Evolutionary conservation across 805 yeast species (phyloP).

Genomic region (Metschnikowia hibisci): DNA sequence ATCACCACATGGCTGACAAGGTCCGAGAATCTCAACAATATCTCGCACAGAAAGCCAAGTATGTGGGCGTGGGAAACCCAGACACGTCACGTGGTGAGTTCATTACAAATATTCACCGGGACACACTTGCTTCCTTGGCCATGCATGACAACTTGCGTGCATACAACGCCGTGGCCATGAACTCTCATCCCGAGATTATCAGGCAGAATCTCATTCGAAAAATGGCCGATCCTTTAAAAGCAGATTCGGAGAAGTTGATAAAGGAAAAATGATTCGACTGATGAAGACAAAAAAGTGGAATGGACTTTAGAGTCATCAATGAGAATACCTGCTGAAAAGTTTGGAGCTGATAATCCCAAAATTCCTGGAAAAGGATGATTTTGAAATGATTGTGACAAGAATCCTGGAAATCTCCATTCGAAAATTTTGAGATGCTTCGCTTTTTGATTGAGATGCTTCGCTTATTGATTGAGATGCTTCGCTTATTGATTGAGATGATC

Average conservation of each 20-base stretch:
- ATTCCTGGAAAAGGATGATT: too few species aligned
- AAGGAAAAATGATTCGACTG: too few species aligned
- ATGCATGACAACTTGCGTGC: slow-evolving; percentile 54
- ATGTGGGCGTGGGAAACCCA: slow-evolving; percentile 73
- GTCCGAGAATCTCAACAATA: slow-evolving; percentile 55
- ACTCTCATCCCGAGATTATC: slow-evolving; percentile 32
- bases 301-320: too few species aligned
- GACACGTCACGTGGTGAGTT: slow-evolving; percentile 70
- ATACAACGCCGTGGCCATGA: slow-evolving; percentile 51
- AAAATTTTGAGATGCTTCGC: too few species aligned
- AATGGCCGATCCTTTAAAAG: slow-evolving; percentile 26
- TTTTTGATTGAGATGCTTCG: too few species aligned
- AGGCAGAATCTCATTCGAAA: slow-evolving; percentile 32
- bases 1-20: slow-evolving; percentile 52
- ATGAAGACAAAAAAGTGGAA: too few species aligned
- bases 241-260: neutral
- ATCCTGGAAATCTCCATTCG: too few species aligned
- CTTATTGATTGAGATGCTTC: too few species aligned
- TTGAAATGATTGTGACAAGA: too few species aligned
- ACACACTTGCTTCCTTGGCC: slow-evolving; percentile 58
- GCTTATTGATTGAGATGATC: too few species aligned
- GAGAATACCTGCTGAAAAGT: too few species aligned
- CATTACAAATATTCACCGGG: slow-evolving; percentile 61
- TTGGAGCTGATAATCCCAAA: too few species aligned
- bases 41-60: slow-evolving; percentile 54